A percentile compares a stretch with the other conserved stretches of the same genome.
phyloP scores from a whole-genome alignment of 1,284 basidiomycete species.

The Ustilago nuda region DNA sequence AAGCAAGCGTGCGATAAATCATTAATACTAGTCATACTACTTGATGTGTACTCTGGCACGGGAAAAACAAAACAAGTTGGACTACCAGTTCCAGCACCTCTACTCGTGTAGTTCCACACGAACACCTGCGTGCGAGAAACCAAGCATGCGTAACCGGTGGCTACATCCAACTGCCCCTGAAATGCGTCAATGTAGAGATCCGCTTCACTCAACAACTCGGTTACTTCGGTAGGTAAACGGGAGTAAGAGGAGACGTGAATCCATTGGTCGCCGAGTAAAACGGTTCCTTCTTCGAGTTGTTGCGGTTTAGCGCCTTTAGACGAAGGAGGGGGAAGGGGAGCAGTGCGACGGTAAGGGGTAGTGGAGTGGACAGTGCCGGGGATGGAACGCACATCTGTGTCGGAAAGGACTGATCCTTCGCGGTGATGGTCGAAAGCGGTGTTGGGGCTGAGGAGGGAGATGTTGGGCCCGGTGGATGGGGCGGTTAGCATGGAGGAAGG shows the following conservation, averaged over 20 bases:
- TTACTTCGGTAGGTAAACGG: slow-evolving; percentile 47
- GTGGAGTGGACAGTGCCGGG: slow-evolving; percentile 30
- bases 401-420: slow-evolving; percentile 31
- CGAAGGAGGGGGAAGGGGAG: neutral
- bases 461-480: slow-evolving; percentile 14
- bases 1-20: slow-evolving; percentile 47
- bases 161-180: slow-evolving; percentile 49
- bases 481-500: slow-evolving; percentile 44
- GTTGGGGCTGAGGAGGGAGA: slow-evolving; percentile 28
- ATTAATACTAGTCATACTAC: slow-evolving; percentile 32
- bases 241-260: slow-evolving; percentile 53
- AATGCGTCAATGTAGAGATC: slow-evolving; percentile 57
- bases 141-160: slow-evolving; percentile 59
- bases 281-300: slow-evolving; percentile 52
- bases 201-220: slow-evolving; percentile 32
- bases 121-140: slow-evolving; percentile 53
- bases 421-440: slow-evolving; percentile 20
- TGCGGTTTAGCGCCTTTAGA: slow-evolving; percentile 25
- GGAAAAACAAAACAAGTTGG: slow-evolving; percentile 59
- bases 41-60: slow-evolving; percentile 40
- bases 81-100: slow-evolving; percentile 40
- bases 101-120: slow-evolving; percentile 62
- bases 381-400: slow-evolving; percentile 40
- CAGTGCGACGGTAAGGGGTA: slow-evolving; percentile 8
- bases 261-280: slow-evolving; percentile 51